Evolutionary conservation across 257 asterid genomes (phyloP).

Genomic region (Nicotiana attenuata): DNA sequence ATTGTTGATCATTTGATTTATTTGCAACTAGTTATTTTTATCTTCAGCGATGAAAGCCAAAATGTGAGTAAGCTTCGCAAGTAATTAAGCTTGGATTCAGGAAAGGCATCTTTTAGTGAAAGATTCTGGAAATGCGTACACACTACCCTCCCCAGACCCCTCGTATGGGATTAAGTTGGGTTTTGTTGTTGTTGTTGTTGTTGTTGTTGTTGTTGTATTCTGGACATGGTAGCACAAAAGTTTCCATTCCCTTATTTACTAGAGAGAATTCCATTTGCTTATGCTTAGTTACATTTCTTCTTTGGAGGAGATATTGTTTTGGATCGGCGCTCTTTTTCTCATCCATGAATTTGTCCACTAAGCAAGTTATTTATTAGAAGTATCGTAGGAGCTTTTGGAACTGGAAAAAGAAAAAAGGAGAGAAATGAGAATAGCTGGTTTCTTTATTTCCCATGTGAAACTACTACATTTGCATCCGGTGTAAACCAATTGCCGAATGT

Average conservation of each 20-base stretch:
- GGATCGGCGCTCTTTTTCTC: not conserved
- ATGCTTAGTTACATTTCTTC: conserved; percentile 1
- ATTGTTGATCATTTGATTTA: not conserved
- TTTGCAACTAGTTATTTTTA: not conserved
- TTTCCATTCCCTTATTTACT: not conserved
- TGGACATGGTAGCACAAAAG: not conserved
- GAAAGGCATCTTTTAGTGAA: not conserved
- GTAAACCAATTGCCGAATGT: not conserved
- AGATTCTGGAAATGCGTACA: not conserved
- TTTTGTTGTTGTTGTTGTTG: too few species aligned
- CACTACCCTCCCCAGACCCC: too few species aligned
- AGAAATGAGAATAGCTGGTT: not conserved
- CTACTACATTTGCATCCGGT: not conserved
- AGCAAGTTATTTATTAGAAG: conserved; percentile 1
- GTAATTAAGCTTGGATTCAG: not conserved
- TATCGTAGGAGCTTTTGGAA: not conserved
- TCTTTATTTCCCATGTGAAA: not conserved
- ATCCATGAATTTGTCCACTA: not conserved
- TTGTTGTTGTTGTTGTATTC: too few species aligned
- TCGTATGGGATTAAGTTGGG: too few species aligned
- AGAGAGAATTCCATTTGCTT: not conserved
- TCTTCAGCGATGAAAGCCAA: not conserved
- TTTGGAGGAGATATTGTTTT: not conserved
- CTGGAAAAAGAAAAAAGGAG: not conserved
- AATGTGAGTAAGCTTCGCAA: not conserved